Base-by-base conservation (phyloP, 2,329 filamentous ascomycete species). In the Fusarium veterinarium region DNA sequence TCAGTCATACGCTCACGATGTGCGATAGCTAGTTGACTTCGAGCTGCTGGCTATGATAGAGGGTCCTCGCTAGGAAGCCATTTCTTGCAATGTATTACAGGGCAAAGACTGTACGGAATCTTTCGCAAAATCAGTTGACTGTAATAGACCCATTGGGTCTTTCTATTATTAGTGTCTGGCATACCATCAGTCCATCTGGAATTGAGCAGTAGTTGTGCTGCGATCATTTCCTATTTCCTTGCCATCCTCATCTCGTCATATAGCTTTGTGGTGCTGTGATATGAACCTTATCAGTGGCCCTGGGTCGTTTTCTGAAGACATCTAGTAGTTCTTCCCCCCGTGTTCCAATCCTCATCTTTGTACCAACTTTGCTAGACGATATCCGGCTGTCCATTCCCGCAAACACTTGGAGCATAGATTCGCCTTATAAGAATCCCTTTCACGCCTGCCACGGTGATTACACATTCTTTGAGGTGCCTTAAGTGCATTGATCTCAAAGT, bases 111-210 rank as follows among this genome's bases (percentile, higher is more conserved):
- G 10, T 30, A 16, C 11, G 25, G 3, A 16, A 7, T 46, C 44
- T 8, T n/a, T n/a, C 13, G 13, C 9, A 2, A 30, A 10, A 5
- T 8, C 6, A 28, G 16, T n/a, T 16, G 6, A n/a, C 25, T 16
- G 6, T 0, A 30, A 11, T 5, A 20, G 6, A 16, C 2, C 19
- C 13, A 6, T 46, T n/a, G 5, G 0, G 13, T 3, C 3, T 46
- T n/a, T 30, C 0, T 30, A 6, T 4, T 8, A 16, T 46, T 5
- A 44, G 10, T 17, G 1, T 44, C 0, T 23, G 8, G 25, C 13
- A 9, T 41, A n/a, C 5, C 12, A n/a, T n/a, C 5, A 13, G 4
- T 44, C 41, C 10, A 1, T 9, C 41, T 12, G 1, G n/a, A 1
- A 44, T 8, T 25, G 17, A 44, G 41, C 3, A 4, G 6, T 17